Conservation (phyloP, 169 alveolate species). For the Plasmodium knowlesi region DNA sequence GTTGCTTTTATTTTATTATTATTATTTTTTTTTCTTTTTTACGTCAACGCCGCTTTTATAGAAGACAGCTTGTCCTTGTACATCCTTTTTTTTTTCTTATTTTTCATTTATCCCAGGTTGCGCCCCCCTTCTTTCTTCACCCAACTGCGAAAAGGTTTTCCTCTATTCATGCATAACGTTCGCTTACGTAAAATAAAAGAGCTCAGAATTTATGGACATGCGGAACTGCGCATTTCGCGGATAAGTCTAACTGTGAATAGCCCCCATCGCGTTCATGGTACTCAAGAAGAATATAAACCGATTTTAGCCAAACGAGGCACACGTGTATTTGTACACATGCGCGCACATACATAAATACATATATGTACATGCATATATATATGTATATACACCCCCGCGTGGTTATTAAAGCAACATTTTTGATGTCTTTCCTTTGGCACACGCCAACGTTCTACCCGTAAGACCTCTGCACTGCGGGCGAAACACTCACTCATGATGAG, state of each 20-base stretch:
- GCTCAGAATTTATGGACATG: not conserved
- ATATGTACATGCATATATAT: not conserved
- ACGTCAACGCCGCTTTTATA: not conserved
- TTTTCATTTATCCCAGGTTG: not conserved
- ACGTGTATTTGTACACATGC: not conserved
- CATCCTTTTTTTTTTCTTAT: not conserved
- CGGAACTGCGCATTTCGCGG: not conserved
- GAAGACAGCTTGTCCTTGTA: not conserved
- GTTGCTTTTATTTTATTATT: not conserved
- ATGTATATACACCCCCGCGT: not conserved
- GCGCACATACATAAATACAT: not conserved
- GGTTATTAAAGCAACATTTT: not conserved
- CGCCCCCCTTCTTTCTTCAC: not conserved
- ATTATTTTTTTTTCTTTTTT: not conserved
- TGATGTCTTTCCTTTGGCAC: not conserved
- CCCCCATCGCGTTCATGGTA: not conserved
- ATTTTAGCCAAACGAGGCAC: not conserved
- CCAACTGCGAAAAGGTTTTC: not conserved
- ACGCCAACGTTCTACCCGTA: not conserved
- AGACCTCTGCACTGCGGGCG: not conserved
- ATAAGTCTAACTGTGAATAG: not conserved
- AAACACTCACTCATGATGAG: not conserved
- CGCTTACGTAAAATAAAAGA: not conserved
- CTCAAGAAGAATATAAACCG: not conserved
- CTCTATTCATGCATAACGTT: not conserved